Base-by-base conservation (phyloP, 306 rosid genomes). In the Hippophae gyantsensis region DNA sequence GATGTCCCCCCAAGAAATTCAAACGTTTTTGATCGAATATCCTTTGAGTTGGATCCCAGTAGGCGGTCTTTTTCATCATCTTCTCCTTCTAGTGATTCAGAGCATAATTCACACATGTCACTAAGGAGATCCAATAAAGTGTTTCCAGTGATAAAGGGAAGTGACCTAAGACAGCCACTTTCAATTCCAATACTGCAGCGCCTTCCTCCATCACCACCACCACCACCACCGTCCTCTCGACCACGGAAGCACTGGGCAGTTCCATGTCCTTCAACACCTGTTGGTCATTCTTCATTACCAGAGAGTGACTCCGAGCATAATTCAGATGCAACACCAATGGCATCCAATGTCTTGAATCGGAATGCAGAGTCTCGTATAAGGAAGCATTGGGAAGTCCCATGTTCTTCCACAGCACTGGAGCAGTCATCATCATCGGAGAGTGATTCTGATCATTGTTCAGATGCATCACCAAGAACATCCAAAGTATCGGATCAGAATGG, bases 261-360 rank as follows among this genome's bases (percentile, higher is more conserved):
- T 32, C 4, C 38, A 32, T 2, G 5, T 32, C 38, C 38, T 32
- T 32, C 38, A 32, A 32, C 38, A 32, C 38, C 38, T 32, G 38
- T 32, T 32, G 38, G 38, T 32, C 38, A 1, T 32, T 32, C 38
- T 32, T 32, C 38, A 32, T 32, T 32, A 12, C 73, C 75, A 6
- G 76, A 73, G 48, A 70, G 69, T 56, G 69, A 70, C 42, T 43
- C 14, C 40, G 58, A 9, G 42, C 58, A 59, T n/a, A 47, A 60
- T 72, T 67, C 74, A 48, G 68, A 76, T 32, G 67, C 70, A 25
- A 69, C 78, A 46, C 53, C 66, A 12, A 69, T 27, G 48, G 8
- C 53, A 3, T 66, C 60, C 27, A 49, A 12, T 46, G 51, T 42
- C 45, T 54, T 69, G 13, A 56, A 54, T 48, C 65, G 48, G 13